A percentile compares a stretch with the other conserved stretches of the same genome.
Conservation (phyloP, 2,329 filamentous ascomycete genomes). For the Eurotiales sp. region DNA sequence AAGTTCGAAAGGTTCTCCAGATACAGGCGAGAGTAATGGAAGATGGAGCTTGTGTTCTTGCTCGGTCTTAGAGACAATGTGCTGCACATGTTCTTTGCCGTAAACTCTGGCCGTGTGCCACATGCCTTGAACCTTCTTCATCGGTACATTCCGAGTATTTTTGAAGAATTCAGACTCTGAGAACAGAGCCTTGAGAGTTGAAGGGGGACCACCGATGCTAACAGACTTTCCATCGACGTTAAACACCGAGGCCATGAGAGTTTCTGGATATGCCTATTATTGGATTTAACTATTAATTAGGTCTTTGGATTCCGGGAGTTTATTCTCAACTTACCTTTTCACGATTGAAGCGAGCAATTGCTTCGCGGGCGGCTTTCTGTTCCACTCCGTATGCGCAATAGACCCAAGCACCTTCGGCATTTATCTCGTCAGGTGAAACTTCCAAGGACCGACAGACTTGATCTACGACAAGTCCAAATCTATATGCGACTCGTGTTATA, state of each 20-base stretch:
- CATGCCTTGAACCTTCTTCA: neutral
- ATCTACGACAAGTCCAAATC: neutral
- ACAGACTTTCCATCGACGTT: neutral
- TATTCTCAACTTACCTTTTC: neutral
- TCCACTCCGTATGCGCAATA: neutral
- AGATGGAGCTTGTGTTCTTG: neutral
- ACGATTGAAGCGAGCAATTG: neutral
- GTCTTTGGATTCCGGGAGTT: neutral
- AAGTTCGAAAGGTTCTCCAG: neutral
- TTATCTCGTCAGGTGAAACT: neutral
- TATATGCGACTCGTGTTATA: neutral
- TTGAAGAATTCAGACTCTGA: slow-evolving; percentile 1
- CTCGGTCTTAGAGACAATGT: neutral
- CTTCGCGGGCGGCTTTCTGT: neutral
- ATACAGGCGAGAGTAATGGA: neutral
- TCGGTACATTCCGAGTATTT: neutral
- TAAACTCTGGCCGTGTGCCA: neutral
- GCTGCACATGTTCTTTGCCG: neutral
- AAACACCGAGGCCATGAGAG: neutral
- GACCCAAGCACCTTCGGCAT: neutral
- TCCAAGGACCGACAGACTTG: neutral
- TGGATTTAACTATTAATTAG: neutral
- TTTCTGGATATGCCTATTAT: neutral
- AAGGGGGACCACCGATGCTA: neutral
- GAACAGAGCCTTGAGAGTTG: neutral